phyloP scores from a whole-genome alignment of 164 flowering plant species.

The Sedum album region DNA sequence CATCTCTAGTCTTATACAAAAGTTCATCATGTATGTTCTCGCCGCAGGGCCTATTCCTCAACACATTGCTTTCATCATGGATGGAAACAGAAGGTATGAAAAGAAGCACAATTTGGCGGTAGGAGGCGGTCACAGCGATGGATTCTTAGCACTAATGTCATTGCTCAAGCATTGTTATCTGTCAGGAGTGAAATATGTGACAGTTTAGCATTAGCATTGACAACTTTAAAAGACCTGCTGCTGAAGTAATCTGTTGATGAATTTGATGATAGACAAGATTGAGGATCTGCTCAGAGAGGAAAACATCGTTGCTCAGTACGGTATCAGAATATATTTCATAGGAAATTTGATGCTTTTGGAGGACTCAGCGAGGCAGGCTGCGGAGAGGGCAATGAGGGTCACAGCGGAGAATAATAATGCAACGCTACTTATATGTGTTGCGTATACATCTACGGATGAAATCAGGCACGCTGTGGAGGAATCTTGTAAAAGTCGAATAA shows the following conservation, averaged over 20 bases:
- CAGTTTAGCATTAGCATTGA: slow-evolving; percentile 66
- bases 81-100: slow-evolving; percentile 14
- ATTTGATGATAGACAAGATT: slow-evolving; percentile 54
- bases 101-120: slow-evolving; percentile 23
- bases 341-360: slow-evolving; percentile 54
- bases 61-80: slow-evolving; percentile 60
- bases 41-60: slow-evolving; percentile 28
- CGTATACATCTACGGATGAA: slow-evolving; percentile 67
- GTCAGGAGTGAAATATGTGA: slow-evolving; percentile 29
- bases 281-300: slow-evolving; percentile 43
- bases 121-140: slow-evolving; percentile 36
- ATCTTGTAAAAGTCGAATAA: slow-evolving; percentile 31
- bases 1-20: not conserved
- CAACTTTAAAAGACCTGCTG: slow-evolving; percentile 55
- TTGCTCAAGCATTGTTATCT: slow-evolving; percentile 56
- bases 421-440: slow-evolving; percentile 44
- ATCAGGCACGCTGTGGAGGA: slow-evolving; percentile 47
- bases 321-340: slow-evolving; percentile 41
- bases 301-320: slow-evolving; percentile 41
- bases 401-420: slow-evolving; percentile 39
- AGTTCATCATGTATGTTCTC: not conserved
- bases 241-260: slow-evolving; percentile 53
- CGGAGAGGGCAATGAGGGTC: slow-evolving; percentile 49
- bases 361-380: slow-evolving; percentile 44
- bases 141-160: slow-evolving; percentile 35